phyloP scores from a whole-genome alignment of 2,329 filamentous ascomycete genomes.

The Fusarium tjaetaba region DNA sequence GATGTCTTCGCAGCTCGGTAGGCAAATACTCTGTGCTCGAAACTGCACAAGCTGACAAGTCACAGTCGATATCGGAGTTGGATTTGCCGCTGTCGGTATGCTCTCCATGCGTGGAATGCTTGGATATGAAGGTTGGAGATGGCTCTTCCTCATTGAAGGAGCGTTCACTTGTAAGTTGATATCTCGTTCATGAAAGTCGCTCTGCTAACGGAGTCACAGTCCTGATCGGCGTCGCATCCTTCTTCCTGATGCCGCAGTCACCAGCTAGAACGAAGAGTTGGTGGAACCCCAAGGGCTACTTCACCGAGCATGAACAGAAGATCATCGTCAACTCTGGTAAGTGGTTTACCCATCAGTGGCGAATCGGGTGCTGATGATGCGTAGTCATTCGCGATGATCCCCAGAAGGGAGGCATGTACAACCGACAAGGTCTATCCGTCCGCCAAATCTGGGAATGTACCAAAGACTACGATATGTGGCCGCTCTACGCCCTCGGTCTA shows the following conservation, averaged over 20 bases:
- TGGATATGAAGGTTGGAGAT: conserved; percentile 66
- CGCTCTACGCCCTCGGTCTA: conserved; percentile 59
- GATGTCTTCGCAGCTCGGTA: background rate
- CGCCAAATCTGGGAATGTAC: conserved; percentile 56
- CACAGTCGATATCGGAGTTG: background rate
- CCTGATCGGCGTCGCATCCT: background rate
- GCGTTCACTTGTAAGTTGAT: conserved; percentile 10
- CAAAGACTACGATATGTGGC: conserved; percentile 64
- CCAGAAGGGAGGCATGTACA: conserved; percentile 65
- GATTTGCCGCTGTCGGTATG: conserved; percentile 50
- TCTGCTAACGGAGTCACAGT: background rate
- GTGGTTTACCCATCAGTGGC: no score
- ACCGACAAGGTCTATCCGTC: conserved; percentile 58
- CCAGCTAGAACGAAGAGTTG: background rate
- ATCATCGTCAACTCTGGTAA: conserved; percentile 62
- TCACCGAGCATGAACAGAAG: conserved; percentile 38
- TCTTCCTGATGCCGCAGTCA: background rate
- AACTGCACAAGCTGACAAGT: background rate
- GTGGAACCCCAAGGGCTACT: background rate
- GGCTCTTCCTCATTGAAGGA: conserved; percentile 59
- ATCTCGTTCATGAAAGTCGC: fast-evolving
- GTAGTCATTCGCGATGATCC: conserved; percentile 63
- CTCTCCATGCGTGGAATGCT: conserved; percentile 63
- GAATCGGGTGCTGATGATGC: no score
- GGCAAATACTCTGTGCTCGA: fast-evolving